Conservation (phyloP, 2,329 filamentous ascomycete genomes). For the Emmonsia crescens region DNA sequence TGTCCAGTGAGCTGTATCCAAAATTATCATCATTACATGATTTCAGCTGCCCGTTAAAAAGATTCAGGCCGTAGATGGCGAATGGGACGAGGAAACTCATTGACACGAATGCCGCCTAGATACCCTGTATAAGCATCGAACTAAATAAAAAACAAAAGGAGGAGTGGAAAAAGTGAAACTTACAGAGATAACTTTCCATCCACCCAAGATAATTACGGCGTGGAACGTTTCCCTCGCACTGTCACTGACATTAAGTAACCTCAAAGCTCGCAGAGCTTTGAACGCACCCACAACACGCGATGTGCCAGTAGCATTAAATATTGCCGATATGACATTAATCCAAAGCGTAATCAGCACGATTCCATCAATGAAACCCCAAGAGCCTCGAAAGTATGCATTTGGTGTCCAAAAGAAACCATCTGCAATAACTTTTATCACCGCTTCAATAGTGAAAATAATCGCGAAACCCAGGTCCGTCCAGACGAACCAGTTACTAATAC, state of each 20-base stretch:
- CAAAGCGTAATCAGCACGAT: slow-evolving; percentile 85
- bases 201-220: slow-evolving; percentile 84
- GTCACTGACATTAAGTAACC: slow-evolving; percentile 89
- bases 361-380: slow-evolving; percentile 93
- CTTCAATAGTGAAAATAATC: slow-evolving; percentile 73
- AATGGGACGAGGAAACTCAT: slow-evolving; percentile 91
- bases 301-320: slow-evolving; percentile 71
- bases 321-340: slow-evolving; percentile 80
- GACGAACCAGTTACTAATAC: slow-evolving; percentile 76
- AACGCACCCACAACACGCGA: slow-evolving; percentile 91
- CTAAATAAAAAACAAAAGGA: neutral
- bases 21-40: slow-evolving; percentile 63
- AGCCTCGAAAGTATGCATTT: slow-evolving; percentile 91
- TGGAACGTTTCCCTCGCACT: slow-evolving; percentile 94
- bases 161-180: slow-evolving; percentile 24
- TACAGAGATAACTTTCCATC: slow-evolving; percentile 84
- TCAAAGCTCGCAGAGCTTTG: slow-evolving; percentile 84
- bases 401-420: slow-evolving; percentile 95
- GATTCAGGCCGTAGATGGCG: slow-evolving; percentile 86
- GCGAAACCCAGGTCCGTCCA: slow-evolving; percentile 90
- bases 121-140: slow-evolving; percentile 14
- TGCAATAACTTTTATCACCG: slow-evolving; percentile 81
- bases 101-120: slow-evolving; percentile 74
- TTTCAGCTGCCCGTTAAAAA: slow-evolving; percentile 76
- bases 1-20: slow-evolving; percentile 48